Conservation (phyloP, 495 filamentous ascomycete species). For the Aspergillus saccharolyticus region DNA sequence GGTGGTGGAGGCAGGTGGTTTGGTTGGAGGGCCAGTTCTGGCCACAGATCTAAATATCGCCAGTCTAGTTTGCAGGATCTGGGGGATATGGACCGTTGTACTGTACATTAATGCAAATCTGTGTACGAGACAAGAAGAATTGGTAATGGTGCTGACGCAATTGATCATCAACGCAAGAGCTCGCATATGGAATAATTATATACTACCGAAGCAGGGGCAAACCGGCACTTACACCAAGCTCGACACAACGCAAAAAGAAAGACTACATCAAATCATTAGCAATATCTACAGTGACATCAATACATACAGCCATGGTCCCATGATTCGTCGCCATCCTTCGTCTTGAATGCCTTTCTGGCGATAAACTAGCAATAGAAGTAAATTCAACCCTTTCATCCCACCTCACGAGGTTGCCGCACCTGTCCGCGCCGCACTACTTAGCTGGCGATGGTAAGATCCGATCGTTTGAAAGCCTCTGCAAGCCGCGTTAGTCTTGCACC, state of each 20-base stretch:
- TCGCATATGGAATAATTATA: too few species aligned
- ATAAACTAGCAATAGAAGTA: background rate
- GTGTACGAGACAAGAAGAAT: too few species aligned
- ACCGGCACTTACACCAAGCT: too few species aligned
- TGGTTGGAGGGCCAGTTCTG: conserved; percentile 51
- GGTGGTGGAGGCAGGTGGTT: conserved; percentile 50
- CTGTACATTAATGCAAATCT: background rate
- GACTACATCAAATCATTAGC: conserved; percentile 1
- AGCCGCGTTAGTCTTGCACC: conserved; percentile 25
- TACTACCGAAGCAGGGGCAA: too few species aligned
- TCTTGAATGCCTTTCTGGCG: background rate
- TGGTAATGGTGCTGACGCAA: too few species aligned
- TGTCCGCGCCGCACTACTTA: conserved; percentile 42
- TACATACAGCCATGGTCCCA: background rate
- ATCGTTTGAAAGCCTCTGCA: conserved; percentile 67
- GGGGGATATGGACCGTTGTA: background rate
- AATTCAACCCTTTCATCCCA: background rate
- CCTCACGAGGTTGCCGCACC: conserved; percentile 24
- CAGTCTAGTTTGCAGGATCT: background rate
- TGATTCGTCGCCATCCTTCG: background rate
- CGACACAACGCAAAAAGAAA: background rate
- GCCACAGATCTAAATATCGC: conserved; percentile 33
- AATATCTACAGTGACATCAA: conserved; percentile 4
- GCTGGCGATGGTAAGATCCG: conserved; percentile 57
- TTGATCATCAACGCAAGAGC: too few species aligned